Evolutionary conservation across 768 basidiomycete species (phyloP), one percentile per base, ranked within the genome.

Genomic region (Mycena rebaudengoi): DNA sequence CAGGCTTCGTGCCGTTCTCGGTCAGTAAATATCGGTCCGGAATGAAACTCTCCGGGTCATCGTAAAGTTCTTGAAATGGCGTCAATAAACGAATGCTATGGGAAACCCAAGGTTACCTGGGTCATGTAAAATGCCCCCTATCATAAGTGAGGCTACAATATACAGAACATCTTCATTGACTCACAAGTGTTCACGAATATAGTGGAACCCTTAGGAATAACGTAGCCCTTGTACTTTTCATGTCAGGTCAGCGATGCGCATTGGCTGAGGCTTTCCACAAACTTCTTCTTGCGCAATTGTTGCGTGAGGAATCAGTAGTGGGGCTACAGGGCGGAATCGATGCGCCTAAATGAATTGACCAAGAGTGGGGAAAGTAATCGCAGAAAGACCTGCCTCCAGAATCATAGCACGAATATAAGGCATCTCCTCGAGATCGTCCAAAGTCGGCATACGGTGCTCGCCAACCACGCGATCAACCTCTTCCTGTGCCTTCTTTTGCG

Each of bases 401-500:
- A 67, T 65, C 21, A 71, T 32, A 1, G 71, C 74, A 6, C 71
- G 63, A 21, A 70, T 58, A 51, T 75, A 75, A 0, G 74, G 74
- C 37, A 75, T 64, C 7, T 69, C 51, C 2, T 58, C 40, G 10
- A 66, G 43, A 30, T 74, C 73, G 1, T 67, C 60, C 39, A 69
- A 45, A 1, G 45, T 67, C 2, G 73, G 70, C 40, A 74, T 49
- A 2, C 74, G 64, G 28, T 72, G 65, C 8, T 39, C n/a, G 16
- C 76, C 71, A 30, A 75, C 58, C 10, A 75, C 71, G 2, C 67
- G 60, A 49, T 78, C 73, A 5, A 76, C 60, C 55, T 78, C 75
- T 10, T 67, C 69, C n/a, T 73, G 73, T 4, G 68, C 71, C 43
- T 73, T 71, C 32, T 48, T 52, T 45, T 75, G 75, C 7, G 52